Percentiles rank a stretch among this genome's conserved stretches.
Evolutionary conservation across 2,329 filamentous ascomycete genomes (phyloP).

Genomic region (Sclerotinia sclerotiorum): DNA sequence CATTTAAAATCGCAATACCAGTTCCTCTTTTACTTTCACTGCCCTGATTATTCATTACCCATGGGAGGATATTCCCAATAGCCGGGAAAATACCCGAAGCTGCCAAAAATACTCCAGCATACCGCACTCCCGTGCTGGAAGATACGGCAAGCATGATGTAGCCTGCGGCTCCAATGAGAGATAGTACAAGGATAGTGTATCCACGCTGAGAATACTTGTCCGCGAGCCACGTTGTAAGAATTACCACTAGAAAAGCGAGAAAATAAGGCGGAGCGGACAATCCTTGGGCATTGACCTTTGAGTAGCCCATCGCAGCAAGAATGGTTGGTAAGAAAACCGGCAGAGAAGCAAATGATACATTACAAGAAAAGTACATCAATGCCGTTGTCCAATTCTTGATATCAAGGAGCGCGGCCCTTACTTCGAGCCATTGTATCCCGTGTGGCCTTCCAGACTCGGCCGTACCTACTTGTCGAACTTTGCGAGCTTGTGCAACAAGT

Average conservation of each 20-base stretch:
- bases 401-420: conserved; percentile 48
- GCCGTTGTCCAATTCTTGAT: conserved; percentile 43
- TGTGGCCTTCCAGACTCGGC: conserved; percentile 50
- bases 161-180: conserved; percentile 58
- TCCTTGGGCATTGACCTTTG: conserved; percentile 65
- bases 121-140: conserved; percentile 47
- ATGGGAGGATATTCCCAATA: conserved; percentile 69
- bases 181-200: conserved; percentile 56
- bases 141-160: conserved; percentile 61
- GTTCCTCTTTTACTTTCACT: conserved; percentile 66
- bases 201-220: conserved; percentile 67
- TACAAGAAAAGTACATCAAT: conserved; percentile 59
- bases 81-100: conserved; percentile 64
- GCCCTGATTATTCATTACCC: conserved; percentile 69
- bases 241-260: conserved; percentile 61
- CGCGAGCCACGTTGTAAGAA: conserved; percentile 62
- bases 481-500: conserved; percentile 54
- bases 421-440: conserved; percentile 48
- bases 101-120: conserved; percentile 52
- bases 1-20: conserved; percentile 63
- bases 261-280: conserved; percentile 72
- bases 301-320: conserved; percentile 67
- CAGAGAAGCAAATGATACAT: conserved; percentile 64
- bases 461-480: conserved; percentile 53
- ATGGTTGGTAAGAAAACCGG: conserved; percentile 66